phyloP scores from a whole-genome alignment of 1,284 basidiomycete genomes.

The Sanguinoderma infundibulare region DNA sequence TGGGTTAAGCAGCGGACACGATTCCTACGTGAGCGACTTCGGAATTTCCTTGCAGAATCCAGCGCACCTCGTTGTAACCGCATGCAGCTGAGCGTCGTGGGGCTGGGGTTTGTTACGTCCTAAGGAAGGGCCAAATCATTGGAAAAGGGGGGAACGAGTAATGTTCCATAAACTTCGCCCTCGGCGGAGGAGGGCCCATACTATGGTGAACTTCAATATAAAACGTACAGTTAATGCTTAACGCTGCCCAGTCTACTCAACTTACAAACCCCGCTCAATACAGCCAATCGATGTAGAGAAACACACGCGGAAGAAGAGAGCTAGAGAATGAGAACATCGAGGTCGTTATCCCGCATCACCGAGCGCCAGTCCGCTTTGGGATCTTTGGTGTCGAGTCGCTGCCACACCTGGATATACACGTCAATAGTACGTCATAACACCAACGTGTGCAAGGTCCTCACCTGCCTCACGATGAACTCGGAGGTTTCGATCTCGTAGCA shows the following conservation, averaged over 20 bases:
- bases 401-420: constrained; percentile 39
- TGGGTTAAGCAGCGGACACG: constrained; percentile 10
- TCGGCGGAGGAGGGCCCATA: constrained; percentile 2
- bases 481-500: constrained; percentile 58
- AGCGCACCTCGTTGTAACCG: constrained; percentile 20
- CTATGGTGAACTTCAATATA: constrained; percentile 13
- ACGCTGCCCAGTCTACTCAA: constrained; percentile 17
- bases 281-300: not conserved
- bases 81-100: constrained; percentile 10
- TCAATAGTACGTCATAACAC: constrained; percentile 29
- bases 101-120: constrained; percentile 16
- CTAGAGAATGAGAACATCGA: constrained; percentile 39
- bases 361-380: constrained; percentile 43
- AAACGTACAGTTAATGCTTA: constrained; percentile 19
- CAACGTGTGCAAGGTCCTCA: constrained; percentile 33
- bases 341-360: constrained; percentile 44
- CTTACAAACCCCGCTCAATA: constrained; percentile 23
- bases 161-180: not conserved
- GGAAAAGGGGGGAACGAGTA: not conserved
- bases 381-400: constrained; percentile 41
- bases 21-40: constrained; percentile 6
- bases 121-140: not conserved
- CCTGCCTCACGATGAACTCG: constrained; percentile 47
- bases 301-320: constrained; percentile 9
- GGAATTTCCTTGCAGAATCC: constrained; percentile 6